Evolutionary conservation across 2,329 filamentous ascomycete species (phyloP), one percentile per base, ranked within the genome.

Genomic region (Curvularia sp.): DNA sequence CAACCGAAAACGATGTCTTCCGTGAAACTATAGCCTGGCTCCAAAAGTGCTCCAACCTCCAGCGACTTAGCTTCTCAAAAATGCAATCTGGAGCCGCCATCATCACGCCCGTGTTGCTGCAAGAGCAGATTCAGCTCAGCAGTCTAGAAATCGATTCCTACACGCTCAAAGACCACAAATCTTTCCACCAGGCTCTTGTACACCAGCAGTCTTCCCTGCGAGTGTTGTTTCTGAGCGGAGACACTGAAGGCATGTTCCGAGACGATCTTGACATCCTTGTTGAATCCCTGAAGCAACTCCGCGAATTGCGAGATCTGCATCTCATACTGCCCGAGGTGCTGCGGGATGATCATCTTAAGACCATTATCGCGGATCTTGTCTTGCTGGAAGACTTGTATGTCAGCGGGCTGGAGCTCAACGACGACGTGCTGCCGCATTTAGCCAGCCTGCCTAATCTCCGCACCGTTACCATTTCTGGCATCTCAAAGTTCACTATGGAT

Each of bases 341-440:
- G 58, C 78, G 74, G 0, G 75, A 82, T 7, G 71, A 77, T 8
- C 82, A 88, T 39, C 76, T 89, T 33, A 70, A 77, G 10, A 66
- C 66, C 2, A 78, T 90, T 15, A 78, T 82, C 24, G 59, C 70
- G 1, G 71, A 77, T 9, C 74, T 87, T 9, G 74, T 74, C 0
- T 68, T 78, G 15, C 78, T 90, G 0, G 84, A 88, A 62, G 81
- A 85, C 12, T 73, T 90, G 13, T 82, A 79, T 44, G 82, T 89
- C 49, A 82, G 81, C 43, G 86, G 87, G 8, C 79, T 82, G 43
- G 83, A 83, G 15, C 73, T 84, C 22, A 79, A 82, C 5, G 83
- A 87, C 59, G 78, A 80, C 22, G 75, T 84, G 10, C 79, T 83
- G 55, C 68, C 70, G 33, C 68, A 71, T 3, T 69, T 87, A 12